A percentile compares a stretch with the other conserved stretches of the same genome.
phyloP scores from a whole-genome alignment of 495 filamentous ascomycete species.

The Daldinia bambusicola region DNA sequence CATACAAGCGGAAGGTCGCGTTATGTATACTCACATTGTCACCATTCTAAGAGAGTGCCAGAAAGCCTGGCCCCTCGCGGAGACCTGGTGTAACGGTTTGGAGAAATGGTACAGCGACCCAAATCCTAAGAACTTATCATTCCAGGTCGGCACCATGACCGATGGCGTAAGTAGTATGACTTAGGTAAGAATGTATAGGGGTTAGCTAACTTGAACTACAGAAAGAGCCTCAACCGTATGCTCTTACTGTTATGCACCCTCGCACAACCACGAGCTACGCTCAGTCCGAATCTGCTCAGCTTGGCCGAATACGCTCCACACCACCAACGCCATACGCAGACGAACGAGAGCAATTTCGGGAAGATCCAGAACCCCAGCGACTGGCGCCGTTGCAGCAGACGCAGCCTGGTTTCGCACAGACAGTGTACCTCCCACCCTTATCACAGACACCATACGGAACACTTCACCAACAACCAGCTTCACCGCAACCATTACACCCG shows the following conservation, averaged over 20 bases:
- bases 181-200: not conserved
- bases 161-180: constrained; percentile 52
- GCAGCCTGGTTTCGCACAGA: constrained; percentile 34
- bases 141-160: constrained; percentile 57
- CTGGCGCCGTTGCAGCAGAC: constrained; percentile 44
- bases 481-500: constrained; percentile 18
- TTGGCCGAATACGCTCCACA: constrained; percentile 11
- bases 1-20: constrained; percentile 49
- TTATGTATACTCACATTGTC: constrained; percentile 54
- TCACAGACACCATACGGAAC: constrained; percentile 42
- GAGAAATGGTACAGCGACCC: constrained; percentile 54
- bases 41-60: constrained; percentile 54
- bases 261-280: constrained; percentile 35
- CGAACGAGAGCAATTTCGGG: constrained; percentile 18
- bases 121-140: constrained; percentile 46
- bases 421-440: constrained; percentile 45
- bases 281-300: constrained; percentile 28
- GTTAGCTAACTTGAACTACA: constrained; percentile 24
- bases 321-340: constrained; percentile 15
- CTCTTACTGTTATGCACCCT: constrained; percentile 44
- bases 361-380: constrained; percentile 34
- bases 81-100: constrained; percentile 56
- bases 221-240: constrained; percentile 49
- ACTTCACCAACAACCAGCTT: constrained; percentile 25
- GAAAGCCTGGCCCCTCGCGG: constrained; percentile 58